These are phyloP conservation scores for Lachnellula occidentalis DNA, from an alignment of 2,329 filamentous ascomycete species.

Conservation along the genomic window DNA sequence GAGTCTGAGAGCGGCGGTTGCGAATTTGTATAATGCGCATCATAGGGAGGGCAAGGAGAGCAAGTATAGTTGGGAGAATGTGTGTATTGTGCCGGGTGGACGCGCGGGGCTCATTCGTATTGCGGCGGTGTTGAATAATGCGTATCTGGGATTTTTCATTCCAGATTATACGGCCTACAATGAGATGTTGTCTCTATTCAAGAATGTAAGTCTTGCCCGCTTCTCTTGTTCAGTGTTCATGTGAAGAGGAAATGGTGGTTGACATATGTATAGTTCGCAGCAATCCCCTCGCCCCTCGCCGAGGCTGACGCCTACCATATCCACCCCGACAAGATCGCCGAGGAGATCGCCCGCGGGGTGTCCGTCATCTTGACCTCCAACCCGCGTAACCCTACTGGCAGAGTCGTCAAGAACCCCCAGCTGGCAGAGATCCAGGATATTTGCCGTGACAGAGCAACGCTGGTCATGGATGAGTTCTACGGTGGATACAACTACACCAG, in stretches of 20 bases:
- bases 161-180: slow-evolving; percentile 97
- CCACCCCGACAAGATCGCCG: slow-evolving; percentile 85
- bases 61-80: slow-evolving; percentile 96
- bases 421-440: slow-evolving; percentile 88
- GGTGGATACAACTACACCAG: slow-evolving; percentile 93
- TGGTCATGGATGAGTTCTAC: slow-evolving; percentile 97
- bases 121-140: slow-evolving; percentile 86
- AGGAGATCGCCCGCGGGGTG: slow-evolving; percentile 81
- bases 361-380: slow-evolving; percentile 92
- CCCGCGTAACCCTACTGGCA: slow-evolving; percentile 88
- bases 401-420: slow-evolving; percentile 79
- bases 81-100: slow-evolving; percentile 91
- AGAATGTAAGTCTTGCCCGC: slow-evolving; percentile 55
- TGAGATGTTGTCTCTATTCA: slow-evolving; percentile 93
- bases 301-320: slow-evolving; percentile 89
- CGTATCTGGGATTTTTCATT: slow-evolving; percentile 90
- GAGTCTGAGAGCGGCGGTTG: slow-evolving; percentile 81
- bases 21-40: slow-evolving; percentile 86
- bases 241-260: no score
- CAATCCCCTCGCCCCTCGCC: slow-evolving; percentile 78
- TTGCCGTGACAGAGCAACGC: slow-evolving; percentile 80
- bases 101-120: slow-evolving; percentile 91
- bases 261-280: slow-evolving; percentile 60
- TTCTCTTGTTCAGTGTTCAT: no score
- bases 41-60: slow-evolving; percentile 82